A percentile compares a stretch with the other conserved stretches of the same genome.
Conservation (phyloP, 148 eudicot species). For the Rhododendron ovatum region DNA sequence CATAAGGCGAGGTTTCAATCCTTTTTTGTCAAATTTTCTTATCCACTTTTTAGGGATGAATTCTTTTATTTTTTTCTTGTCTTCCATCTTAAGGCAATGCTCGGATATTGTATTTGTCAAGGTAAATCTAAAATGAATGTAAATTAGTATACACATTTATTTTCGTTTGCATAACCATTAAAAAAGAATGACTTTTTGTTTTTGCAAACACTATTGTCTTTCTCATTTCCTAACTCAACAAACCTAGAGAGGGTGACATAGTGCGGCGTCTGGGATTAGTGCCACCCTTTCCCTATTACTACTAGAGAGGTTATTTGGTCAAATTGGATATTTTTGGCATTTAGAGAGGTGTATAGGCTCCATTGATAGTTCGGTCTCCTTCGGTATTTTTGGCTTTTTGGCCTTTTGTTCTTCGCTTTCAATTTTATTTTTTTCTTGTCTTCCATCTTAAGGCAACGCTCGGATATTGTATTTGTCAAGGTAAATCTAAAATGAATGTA, state of each 20-base stretch:
- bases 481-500: too few relatives aligned
- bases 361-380: background rate
- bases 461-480: background rate
- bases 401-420: background rate
- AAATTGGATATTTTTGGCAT: background rate
- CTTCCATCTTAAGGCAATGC: background rate
- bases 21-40: background rate
- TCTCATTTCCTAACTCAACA: background rate
- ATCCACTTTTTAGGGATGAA: background rate
- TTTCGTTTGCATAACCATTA: background rate
- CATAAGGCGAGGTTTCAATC: background rate
- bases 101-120: background rate
- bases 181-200: background rate
- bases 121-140: too few relatives aligned
- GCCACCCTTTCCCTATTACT: too few relatives aligned
- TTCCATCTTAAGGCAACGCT: background rate
- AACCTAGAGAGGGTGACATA: background rate
- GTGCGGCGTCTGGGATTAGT: background rate
- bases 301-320: too few relatives aligned
- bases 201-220: too few relatives aligned
- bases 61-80: background rate
- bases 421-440: background rate
- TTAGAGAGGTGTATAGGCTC: background rate
- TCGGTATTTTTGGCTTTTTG: background rate
- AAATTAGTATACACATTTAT: too few relatives aligned